Evolutionary conservation across 2,329 filamentous ascomycete species (phyloP), one percentile per base, ranked within the genome.

Genomic region (Scopulariopsis brevicaulis): DNA sequence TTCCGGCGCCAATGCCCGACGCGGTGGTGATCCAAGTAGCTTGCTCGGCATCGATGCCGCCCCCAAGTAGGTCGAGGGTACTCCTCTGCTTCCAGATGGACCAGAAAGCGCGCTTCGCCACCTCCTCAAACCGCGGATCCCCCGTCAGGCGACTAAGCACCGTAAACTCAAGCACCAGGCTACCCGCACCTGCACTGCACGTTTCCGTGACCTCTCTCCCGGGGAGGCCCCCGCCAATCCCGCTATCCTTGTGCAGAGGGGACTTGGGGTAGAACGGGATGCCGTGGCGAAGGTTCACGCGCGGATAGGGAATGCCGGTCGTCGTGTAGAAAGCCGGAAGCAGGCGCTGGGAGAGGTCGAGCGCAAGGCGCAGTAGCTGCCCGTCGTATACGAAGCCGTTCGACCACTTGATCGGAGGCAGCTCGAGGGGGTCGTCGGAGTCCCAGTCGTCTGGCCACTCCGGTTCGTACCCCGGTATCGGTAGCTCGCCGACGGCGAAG

Each of bases 151-250:
- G 83, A 66, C 91, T 96, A 53, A 99, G 77, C 0, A 92, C 90
- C 0, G 91, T 89, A 64, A 97, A 96, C 68, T 99, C 94, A 1
- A 99, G 80, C 2, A 96, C 90, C 28, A 99, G 77, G 69, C 92
- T 97, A 57, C 92, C 94, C n/a, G 94, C 94, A 51, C 94, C 94
- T 1, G 94, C 94, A 67, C 90, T 96, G 72, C 94, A 99, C 0
- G 91, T 99, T 73, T 97, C 94, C 0, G 94, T 97, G 53, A 95
- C 86, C 69, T 99, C 93, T 40, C 62, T 53, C n/a, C 56, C 51
- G 12, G 40, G 20, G 12, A 48, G 20, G 14, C 40, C 35, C 12
- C 53, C 56, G n/a, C 35, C 54, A 15, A 58, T 54, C n/a, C 43
- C 25, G 22, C 43, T 46, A 12, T 60, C 48, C 40, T 78, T 76